Evolutionary conservation across 495 filamentous ascomycete genomes (phyloP).

Genomic region (Xylaria scruposa): DNA sequence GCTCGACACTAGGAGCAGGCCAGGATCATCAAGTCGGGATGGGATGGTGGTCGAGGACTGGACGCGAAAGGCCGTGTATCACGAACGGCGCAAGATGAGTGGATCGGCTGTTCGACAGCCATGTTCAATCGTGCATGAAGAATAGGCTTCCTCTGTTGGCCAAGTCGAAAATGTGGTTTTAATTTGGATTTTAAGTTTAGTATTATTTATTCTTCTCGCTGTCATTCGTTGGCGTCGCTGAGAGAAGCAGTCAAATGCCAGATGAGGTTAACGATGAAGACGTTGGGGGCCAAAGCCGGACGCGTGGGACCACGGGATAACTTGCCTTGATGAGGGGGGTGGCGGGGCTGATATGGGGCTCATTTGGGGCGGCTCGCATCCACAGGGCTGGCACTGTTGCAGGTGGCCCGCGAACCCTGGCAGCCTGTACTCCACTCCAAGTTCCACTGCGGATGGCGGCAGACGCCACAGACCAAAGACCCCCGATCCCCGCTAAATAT

Average conservation of each 20-base stretch:
- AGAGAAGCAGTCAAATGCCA: slow-evolving; percentile 3
- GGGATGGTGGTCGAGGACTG: slow-evolving; percentile 28
- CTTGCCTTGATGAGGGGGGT: background rate
- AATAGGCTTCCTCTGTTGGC: slow-evolving; percentile 17
- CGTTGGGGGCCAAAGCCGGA: slow-evolving; percentile 20
- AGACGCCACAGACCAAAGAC: slow-evolving; percentile 17
- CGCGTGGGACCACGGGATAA: slow-evolving; percentile 1
- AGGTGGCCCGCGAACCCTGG: slow-evolving; percentile 22
- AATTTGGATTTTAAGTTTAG: slow-evolving; percentile 15
- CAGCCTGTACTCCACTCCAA: slow-evolving; percentile 6
- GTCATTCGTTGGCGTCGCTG: background rate
- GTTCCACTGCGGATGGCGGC: slow-evolving; percentile 23
- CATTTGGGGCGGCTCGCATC: background rate
- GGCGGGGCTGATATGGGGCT: too few species aligned
- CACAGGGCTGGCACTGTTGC: slow-evolving; percentile 26
- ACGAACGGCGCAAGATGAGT: slow-evolving; percentile 4
- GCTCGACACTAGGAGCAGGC: background rate
- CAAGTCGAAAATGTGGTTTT: background rate
- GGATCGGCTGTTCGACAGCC: slow-evolving; percentile 6
- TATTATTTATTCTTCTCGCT: background rate
- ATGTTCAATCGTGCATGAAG: slow-evolving; percentile 27
- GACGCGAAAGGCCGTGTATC: slow-evolving; percentile 25
- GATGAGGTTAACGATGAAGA: slow-evolving; percentile 20
- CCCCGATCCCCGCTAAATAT: background rate
- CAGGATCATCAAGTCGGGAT: slow-evolving; percentile 22